These are phyloP conservation scores for Amaranthus cruentus DNA, from an alignment of 148 eudicot genomes.

Conservation along the genomic window DNA sequence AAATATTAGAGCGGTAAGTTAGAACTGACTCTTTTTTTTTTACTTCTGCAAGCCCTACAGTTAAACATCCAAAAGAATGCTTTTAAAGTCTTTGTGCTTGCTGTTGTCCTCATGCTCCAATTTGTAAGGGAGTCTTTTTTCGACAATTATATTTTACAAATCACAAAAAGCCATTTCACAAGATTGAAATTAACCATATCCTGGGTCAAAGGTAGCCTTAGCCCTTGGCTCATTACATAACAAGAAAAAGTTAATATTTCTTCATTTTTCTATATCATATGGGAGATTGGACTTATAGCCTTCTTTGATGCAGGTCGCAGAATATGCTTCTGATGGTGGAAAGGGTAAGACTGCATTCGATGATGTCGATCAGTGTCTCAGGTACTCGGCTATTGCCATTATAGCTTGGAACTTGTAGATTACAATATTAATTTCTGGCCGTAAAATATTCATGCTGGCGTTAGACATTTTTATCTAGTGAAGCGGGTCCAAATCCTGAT, in stretches of 20 bases:
- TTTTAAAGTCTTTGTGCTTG: background rate
- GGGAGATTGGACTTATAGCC: conserved; percentile 1
- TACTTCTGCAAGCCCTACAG: background rate
- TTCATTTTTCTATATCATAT: background rate
- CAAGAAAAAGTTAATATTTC: background rate
- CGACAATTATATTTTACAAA: background rate
- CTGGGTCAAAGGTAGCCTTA: too few relatives aligned
- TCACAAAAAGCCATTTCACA: too few relatives aligned
- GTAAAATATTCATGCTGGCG: too few relatives aligned
- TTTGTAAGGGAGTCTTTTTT: background rate
- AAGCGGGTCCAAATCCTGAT: too few relatives aligned
- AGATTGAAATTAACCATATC: too few relatives aligned
- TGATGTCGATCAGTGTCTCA: conserved; percentile 76
- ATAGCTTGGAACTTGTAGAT: background rate
- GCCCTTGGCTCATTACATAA: background rate
- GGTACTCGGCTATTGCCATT: conserved; percentile 35
- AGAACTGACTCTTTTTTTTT: conserved; percentile 1
- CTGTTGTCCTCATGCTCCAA: background rate
- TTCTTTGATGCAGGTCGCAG: conserved; percentile 66
- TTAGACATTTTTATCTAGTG: too few relatives aligned
- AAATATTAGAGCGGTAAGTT: conserved; percentile 89
- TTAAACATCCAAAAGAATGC: background rate
- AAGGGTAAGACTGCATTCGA: conserved; percentile 61
- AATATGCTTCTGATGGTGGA: conserved; percentile 79
- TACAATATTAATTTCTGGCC: too few relatives aligned